Conservation (phyloP, 176 grass and related monocot species). For the Puccinellia tenuiflora region DNA sequence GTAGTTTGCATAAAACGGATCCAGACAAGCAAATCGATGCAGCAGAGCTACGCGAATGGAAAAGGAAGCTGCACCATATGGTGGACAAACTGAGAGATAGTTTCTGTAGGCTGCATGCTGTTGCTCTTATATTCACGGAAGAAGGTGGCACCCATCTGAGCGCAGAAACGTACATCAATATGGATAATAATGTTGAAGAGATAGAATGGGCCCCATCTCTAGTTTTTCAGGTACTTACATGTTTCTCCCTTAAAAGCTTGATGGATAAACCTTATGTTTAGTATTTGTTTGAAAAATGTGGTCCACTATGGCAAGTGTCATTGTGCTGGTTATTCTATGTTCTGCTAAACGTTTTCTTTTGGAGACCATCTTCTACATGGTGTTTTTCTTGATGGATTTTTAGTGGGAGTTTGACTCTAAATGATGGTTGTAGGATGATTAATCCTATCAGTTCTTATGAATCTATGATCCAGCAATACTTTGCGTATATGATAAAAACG, state of each 20-base stretch:
- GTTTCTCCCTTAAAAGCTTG: not conserved
- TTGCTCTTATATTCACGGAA: conserved; percentile 96
- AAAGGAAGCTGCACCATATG: conserved; percentile 67
- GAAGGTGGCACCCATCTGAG: conserved; percentile 66
- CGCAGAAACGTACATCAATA: conserved; percentile 83
- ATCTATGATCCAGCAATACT: not conserved
- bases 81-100: conserved; percentile 78
- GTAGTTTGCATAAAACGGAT: conserved; percentile 35
- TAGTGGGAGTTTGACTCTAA: not conserved
- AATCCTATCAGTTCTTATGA: not conserved
- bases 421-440: not conserved
- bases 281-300: conserved; percentile 11
- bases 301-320: not conserved
- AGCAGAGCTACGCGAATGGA: conserved; percentile 86
- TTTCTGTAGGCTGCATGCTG: conserved; percentile 87
- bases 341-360: not conserved
- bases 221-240: conserved; percentile 67
- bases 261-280: not conserved
- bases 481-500: not conserved
- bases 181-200: conserved; percentile 61
- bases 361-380: not conserved
- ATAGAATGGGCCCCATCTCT: conserved; percentile 69
- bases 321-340: not conserved
- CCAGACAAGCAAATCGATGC: conserved; percentile 44
- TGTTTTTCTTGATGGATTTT: not conserved